Base-by-base conservation (phyloP, 148 eudicot genomes). In the Rhododendron mucronatum region DNA sequence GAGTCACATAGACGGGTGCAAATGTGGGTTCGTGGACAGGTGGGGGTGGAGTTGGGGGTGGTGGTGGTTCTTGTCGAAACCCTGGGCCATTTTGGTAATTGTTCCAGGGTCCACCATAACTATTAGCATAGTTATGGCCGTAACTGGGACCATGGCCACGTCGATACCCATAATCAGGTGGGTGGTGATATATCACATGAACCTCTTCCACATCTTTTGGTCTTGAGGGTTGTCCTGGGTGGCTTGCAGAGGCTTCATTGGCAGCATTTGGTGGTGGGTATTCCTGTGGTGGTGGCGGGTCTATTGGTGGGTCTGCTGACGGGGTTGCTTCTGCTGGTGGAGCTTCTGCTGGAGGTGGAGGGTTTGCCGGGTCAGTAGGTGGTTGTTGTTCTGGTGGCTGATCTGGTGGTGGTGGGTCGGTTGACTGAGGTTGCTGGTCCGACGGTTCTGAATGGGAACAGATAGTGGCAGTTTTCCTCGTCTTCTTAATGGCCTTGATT, bases 401-500 rank as follows among this genome's bases (percentile, higher is more conserved):
- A 53, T 85, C 88, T 33, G 94, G 92, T 74, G 89, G 88, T 0
- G 87, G 92, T 2, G 87, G 84, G 51, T 80, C 83, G 13, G 91
- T 88, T 44, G 91, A 87, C 20, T 94, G 88, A 86, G 95, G 95
- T 71, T 92, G 81, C 47, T 93, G 96, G 77, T 92, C 88, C 23
- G 94, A 92, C 86, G 81, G 90, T 85, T 95, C 97, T 77, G 93
- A 88, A 44, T 96, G 94, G 47, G 92, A 92, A 88, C 94, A 94
- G n/a, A 96, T 90, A 51, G 93, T 90, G 79, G 97, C 99, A 8
- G 84, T 88, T 91, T 94, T 96, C 83, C 96, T 90, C 26, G 95
- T 86, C 84, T 93, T 96, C 88, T 91, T 95, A 28, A 96, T 92
- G 37, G 99, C 99, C 90, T 94, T 95, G 48, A 95, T 89, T 67